Evolutionary conservation across 2,329 filamentous ascomycete genomes (phyloP).

Genomic region (Ophiostoma australiae): DNA sequence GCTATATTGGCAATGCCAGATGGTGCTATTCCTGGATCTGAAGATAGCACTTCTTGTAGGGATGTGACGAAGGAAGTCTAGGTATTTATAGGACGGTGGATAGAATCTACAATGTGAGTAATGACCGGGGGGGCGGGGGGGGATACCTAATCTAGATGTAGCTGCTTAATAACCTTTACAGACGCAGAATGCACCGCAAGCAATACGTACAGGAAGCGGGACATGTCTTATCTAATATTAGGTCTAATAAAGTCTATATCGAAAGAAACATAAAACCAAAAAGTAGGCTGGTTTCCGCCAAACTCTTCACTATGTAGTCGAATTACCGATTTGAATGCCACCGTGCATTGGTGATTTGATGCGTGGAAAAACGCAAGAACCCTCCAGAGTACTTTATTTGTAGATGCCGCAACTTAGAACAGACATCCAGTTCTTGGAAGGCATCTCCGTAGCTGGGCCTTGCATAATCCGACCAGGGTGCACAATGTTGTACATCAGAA

Average conservation of each 20-base stretch:
- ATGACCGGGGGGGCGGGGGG: no score
- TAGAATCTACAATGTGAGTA: no score
- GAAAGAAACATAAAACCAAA: not conserved
- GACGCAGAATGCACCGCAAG: no score
- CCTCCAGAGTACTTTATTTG: not conserved
- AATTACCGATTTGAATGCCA: no score
- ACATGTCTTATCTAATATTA: no score
- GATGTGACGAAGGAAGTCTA: constrained; percentile 13
- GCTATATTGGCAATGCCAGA: not conserved
- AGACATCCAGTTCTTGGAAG: not conserved
- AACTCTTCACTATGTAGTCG: no score
- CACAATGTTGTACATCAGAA: not conserved
- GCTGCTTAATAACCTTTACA: no score
- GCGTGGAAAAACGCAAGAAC: no score
- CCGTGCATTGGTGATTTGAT: no score
- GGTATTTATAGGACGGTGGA: no score
- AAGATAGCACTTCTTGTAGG: constrained; percentile 10
- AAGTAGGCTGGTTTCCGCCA: no score
- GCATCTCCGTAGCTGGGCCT: not conserved
- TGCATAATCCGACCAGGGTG: not conserved
- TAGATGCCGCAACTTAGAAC: not conserved
- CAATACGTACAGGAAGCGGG: not conserved
- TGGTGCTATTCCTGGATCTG: not conserved
- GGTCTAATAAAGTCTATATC: constrained; percentile 18
- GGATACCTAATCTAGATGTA: no score